Conservation (phyloP, 2,329 filamentous ascomycete genomes). For the Clarireedia homoeocarpa region DNA sequence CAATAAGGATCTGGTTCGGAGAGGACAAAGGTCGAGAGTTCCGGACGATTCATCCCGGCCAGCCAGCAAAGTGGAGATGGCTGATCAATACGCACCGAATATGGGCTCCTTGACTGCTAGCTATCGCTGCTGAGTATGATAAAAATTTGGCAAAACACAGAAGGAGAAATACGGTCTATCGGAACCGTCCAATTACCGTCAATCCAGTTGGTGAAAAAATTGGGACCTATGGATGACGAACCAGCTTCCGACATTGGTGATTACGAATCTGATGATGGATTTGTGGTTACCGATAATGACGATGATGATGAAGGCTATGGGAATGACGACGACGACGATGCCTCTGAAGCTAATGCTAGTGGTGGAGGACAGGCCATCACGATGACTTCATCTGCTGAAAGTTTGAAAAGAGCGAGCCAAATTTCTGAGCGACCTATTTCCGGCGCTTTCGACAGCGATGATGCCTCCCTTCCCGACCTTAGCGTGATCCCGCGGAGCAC, state of each 20-base stretch:
- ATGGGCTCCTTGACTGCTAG: neutral
- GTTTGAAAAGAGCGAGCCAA: too few relatives aligned
- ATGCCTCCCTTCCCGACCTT: too few relatives aligned
- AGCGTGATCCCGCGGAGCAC: too few relatives aligned
- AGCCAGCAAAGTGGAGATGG: neutral
- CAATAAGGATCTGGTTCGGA: conserved; percentile 1
- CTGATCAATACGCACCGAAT: neutral
- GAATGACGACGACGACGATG: neutral
- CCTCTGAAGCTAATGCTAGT: neutral
- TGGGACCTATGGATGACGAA: neutral
- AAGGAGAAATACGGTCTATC: neutral
- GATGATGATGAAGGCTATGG: neutral
- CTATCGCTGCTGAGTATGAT: neutral
- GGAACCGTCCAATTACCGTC: neutral
- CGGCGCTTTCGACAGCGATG: too few relatives aligned
- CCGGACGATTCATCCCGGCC: neutral
- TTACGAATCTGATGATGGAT: neutral
- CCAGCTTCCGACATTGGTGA: neutral
- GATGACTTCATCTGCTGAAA: neutral
- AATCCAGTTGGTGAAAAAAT: neutral
- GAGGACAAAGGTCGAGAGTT: conserved; percentile 1
- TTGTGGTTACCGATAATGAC: neutral
- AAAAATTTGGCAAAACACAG: neutral
- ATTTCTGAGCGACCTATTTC: too few relatives aligned
- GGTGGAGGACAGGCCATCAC: neutral